Percentiles rank a stretch among this genome's conserved stretches.
phyloP scores from a whole-genome alignment of 2,329 filamentous ascomycete genomes.

The Cercospora sp. region DNA sequence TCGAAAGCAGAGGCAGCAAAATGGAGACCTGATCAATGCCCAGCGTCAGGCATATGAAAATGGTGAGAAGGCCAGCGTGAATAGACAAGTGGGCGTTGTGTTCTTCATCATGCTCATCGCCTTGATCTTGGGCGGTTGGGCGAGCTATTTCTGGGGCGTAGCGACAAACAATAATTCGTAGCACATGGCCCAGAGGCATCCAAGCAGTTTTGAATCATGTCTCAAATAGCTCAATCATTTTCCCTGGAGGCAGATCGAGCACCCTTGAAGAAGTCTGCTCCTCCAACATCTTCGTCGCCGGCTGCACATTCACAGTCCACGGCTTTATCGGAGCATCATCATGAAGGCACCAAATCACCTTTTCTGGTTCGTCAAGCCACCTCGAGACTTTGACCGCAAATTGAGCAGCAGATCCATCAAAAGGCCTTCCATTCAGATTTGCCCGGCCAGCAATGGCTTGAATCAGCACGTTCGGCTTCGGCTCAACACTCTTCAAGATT shows the following conservation, averaged over 20 bases:
- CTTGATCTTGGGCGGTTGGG: conserved; percentile 55
- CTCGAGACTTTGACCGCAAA: neutral
- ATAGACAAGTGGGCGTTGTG: conserved; percentile 37
- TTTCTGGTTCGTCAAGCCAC: neutral
- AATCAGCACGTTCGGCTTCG: neutral
- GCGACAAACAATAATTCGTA: conserved; percentile 52
- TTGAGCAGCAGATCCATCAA: neutral
- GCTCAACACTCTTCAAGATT: neutral
- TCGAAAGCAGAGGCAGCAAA: conserved; percentile 52
- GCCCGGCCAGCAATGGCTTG: neutral
- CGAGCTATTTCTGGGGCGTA: conserved; percentile 62
- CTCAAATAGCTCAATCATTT: neutral
- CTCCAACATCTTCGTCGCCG: neutral
- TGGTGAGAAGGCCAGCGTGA: conserved; percentile 39
- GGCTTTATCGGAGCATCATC: neutral
- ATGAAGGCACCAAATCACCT: neutral
- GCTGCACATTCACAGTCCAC: neutral
- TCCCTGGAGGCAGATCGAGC: neutral
- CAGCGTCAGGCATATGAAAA: conserved; percentile 48
- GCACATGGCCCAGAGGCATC: neutral
- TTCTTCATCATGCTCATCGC: conserved; percentile 50
- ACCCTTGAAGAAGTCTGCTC: neutral
- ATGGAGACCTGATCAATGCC: conserved; percentile 48
- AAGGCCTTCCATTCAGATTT: neutral
- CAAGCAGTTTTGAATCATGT: neutral